These are phyloP conservation scores for Evernia prunastri DNA, from an alignment of 495 filamentous ascomycete genomes.

Conservation along the genomic window DNA sequence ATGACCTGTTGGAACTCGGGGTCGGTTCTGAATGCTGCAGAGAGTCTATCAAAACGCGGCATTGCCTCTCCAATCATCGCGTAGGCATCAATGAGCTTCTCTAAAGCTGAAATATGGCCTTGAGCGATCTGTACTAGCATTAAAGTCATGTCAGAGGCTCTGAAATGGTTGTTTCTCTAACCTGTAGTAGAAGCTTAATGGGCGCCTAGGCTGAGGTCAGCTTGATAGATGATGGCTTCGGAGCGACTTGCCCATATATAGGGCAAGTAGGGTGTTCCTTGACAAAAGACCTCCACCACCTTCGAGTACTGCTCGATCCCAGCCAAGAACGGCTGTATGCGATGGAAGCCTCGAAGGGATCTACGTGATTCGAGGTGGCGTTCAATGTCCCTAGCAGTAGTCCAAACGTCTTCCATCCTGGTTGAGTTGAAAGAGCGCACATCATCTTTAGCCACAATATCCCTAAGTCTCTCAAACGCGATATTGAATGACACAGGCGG, in stretches of 20 bases:
- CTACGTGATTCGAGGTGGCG: slow-evolving; percentile 32
- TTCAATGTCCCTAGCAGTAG: slow-evolving; percentile 35
- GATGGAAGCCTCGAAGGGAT: slow-evolving; percentile 36
- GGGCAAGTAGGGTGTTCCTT: slow-evolving; percentile 41
- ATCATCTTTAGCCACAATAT: slow-evolving; percentile 30
- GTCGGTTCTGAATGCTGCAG: slow-evolving; percentile 28
- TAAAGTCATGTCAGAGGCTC: background rate
- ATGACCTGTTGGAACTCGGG: slow-evolving; percentile 35
- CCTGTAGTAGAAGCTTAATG: slow-evolving; percentile 38
- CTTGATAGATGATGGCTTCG: slow-evolving; percentile 1
- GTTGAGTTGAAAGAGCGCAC: slow-evolving; percentile 27
- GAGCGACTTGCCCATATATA: slow-evolving; percentile 37
- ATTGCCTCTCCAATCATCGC: slow-evolving; percentile 36
- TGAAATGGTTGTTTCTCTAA: slow-evolving; percentile 14
- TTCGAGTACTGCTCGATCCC: slow-evolving; percentile 38
- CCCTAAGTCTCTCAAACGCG: slow-evolving; percentile 33
- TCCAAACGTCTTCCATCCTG: slow-evolving; percentile 34
- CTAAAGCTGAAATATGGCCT: slow-evolving; percentile 35
- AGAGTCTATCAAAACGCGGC: slow-evolving; percentile 34
- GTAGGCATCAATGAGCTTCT: slow-evolving; percentile 39
- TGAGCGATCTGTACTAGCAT: slow-evolving; percentile 26
- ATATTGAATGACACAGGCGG: slow-evolving; percentile 18
- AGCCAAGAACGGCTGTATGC: slow-evolving; percentile 35
- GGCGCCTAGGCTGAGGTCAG: slow-evolving; percentile 32
- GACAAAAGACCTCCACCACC: slow-evolving; percentile 38